These are phyloP conservation scores for Eucalyptus curtisii DNA, from an alignment of 345 rosid genomes.

Conservation along the genomic window DNA sequence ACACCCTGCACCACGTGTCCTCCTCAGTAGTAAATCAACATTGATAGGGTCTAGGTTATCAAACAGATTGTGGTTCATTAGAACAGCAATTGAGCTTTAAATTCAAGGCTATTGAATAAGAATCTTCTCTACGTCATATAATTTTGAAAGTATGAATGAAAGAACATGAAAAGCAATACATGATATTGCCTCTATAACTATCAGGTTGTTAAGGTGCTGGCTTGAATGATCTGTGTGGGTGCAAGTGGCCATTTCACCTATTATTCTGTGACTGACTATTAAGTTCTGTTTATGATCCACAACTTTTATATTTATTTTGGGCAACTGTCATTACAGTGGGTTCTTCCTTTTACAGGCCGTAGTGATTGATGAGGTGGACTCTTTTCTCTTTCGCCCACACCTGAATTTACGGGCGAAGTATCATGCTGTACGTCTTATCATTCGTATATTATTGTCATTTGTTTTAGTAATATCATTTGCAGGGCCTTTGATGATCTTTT, in stretches of 20 bases:
- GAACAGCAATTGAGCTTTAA: not conserved
- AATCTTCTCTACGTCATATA: not conserved
- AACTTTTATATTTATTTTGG: not conserved
- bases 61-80: not conserved
- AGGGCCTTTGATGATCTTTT: not conserved
- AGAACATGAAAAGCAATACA: not conserved
- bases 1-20: not conserved
- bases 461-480: not conserved
- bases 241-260: not conserved
- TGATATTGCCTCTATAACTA: not conserved
- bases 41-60: not conserved
- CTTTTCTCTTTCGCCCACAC: conserved; percentile 87
- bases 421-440: conserved; percentile 59
- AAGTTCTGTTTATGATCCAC: not conserved
- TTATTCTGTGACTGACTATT: not conserved
- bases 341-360: conserved; percentile 46
- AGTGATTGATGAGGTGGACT: conserved; percentile 86
- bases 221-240: not conserved
- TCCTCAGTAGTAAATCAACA: not conserved
- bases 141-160: not conserved
- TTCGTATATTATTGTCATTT: not conserved
- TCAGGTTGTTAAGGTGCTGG: not conserved
- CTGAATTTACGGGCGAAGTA: conserved; percentile 77
- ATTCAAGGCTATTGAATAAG: not conserved
- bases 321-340: not conserved